Percentiles rank a stretch among this genome's conserved stretches.
Evolutionary conservation across 1,284 basidiomycete species (phyloP).

Genomic region (Phellinidium pouzarii): DNA sequence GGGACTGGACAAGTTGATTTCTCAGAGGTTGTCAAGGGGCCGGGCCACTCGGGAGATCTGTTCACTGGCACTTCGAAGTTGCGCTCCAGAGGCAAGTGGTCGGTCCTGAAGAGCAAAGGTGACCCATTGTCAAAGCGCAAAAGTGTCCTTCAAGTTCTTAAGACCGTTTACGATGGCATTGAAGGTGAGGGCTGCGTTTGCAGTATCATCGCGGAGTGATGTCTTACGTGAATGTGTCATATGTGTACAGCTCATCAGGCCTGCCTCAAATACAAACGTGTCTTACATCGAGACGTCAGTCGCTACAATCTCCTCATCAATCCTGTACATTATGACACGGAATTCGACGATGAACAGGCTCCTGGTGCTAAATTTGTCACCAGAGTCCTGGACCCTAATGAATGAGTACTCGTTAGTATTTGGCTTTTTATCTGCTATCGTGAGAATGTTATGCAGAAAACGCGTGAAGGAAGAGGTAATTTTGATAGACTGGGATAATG

Average conservation of each 20-base stretch:
- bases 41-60: background rate
- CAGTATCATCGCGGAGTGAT: background rate
- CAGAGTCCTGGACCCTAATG: background rate
- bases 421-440: background rate
- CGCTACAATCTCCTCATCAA: background rate
- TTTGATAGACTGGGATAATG: background rate
- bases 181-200: background rate
- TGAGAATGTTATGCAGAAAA: background rate
- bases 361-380: background rate
- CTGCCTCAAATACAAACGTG: background rate
- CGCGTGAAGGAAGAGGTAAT: background rate
- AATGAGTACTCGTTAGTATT: background rate
- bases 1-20: background rate
- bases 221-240: background rate
- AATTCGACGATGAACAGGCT: background rate
- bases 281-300: background rate
- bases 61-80: background rate
- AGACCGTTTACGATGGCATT: background rate
- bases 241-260: background rate
- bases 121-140: background rate
- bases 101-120: background rate
- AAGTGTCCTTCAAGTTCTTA: background rate
- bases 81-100: background rate
- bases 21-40: background rate
- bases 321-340: background rate